phyloP scores from a whole-genome alignment of 352 stramenopile genomes.

The Plasmopara viticola region DNA sequence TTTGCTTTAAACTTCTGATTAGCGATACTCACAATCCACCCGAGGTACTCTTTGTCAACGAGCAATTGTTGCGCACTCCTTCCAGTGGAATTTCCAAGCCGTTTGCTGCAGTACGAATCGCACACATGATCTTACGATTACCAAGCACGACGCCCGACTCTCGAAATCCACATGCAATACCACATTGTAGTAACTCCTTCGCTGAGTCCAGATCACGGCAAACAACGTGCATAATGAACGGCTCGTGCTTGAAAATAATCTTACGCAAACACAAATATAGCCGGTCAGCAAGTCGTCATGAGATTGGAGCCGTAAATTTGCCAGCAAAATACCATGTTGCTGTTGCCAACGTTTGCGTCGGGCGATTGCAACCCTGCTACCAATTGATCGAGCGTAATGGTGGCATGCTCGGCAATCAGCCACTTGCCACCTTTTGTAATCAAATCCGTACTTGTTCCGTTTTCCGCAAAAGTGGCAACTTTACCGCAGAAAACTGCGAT shows the following conservation, averaged over 20 bases:
- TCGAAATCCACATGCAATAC: slow-evolving; percentile 74
- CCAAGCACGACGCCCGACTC: slow-evolving; percentile 86
- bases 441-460: slow-evolving; percentile 30
- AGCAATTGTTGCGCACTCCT: slow-evolving; percentile 40
- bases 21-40: slow-evolving; percentile 70
- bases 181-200: slow-evolving; percentile 78
- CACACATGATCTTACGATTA: slow-evolving; percentile 87
- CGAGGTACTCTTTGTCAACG: slow-evolving; percentile 60
- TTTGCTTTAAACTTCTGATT: slow-evolving; percentile 85
- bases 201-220: slow-evolving; percentile 74
- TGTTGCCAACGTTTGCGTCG: slow-evolving; percentile 27
- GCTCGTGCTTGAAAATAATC: slow-evolving; percentile 88
- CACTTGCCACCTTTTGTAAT: slow-evolving; percentile 88
- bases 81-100: slow-evolving; percentile 78
- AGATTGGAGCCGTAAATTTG: background rate
- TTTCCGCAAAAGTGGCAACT: slow-evolving; percentile 15
- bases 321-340: slow-evolving; percentile 54
- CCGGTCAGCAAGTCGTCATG: slow-evolving; percentile 1
- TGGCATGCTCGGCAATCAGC: slow-evolving; percentile 77
- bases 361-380: slow-evolving; percentile 33
- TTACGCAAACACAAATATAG: slow-evolving; percentile 12
- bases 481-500: slow-evolving; percentile 83
- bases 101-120: slow-evolving; percentile 85
- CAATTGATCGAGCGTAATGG: slow-evolving; percentile 69
- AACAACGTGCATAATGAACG: slow-evolving; percentile 90